Base-by-base conservation (phyloP, 306 rosid genomes). In the Vigna hirtella region DNA sequence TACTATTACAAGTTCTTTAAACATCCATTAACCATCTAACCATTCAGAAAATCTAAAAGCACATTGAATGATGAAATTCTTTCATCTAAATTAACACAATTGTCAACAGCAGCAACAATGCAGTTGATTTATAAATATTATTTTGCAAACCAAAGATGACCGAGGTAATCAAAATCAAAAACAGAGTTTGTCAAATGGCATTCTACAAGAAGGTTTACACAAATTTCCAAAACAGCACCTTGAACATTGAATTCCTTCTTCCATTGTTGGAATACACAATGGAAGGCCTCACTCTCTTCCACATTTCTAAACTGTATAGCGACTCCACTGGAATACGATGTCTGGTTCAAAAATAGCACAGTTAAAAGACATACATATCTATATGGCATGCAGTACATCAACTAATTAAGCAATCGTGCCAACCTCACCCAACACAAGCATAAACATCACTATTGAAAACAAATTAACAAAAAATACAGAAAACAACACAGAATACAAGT, bases 201-300 rank as follows among this genome's bases (percentile, higher is more conserved):
- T 32, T 62, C 53, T 55, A 74, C 45, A 61, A 76, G 55, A 42
- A 57, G 64, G 66, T 67, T 70, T 55, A 68, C 34, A 50, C 24
- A 64, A 76, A 78, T 65, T 73, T 70, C 66, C 40, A 71, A 83
- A 83, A 81, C 15, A 81, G 87, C 81, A 93, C 96, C 98, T 90
- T 89, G 84, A 82, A 48, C 74, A 79, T 48, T 51, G 81, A 69
- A 53, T 80, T 82, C 88, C 65, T 87, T 73, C 86, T 89, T 89
- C 94, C 88, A 81, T 74, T 88, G 89, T 83, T 89, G 88, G 83
- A 88, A 88, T 77, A 85, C 87, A 79, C 66, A 28, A 79, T 93
- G 96, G 86, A 93, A 89, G 70, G 86, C 90, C 36, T 28, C 85
- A 81, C 93, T 83, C 70, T 89, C 94, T 65, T 82, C 90, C 88